Base-by-base conservation (phyloP, 345 rosid species). In the Lepidium africanum region DNA sequence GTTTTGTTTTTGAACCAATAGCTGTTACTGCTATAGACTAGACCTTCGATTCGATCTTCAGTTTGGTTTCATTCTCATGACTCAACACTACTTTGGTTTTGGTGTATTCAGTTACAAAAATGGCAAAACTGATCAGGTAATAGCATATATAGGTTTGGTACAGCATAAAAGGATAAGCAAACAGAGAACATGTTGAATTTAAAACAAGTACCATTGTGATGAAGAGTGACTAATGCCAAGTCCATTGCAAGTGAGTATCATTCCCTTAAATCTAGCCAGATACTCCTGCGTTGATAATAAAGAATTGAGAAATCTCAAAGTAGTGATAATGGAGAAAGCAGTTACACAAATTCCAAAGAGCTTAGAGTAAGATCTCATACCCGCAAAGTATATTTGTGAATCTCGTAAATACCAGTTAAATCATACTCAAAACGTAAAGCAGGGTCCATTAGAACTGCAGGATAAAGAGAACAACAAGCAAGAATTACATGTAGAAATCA, bases 191-290 rank as follows among this genome's bases (percentile, higher is more conserved):
- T 4, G 33, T 23, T 12, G 48, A 59, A 27, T 40, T 3, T 0
- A 9, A 25, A 50, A 23, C 32, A 67, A 36, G 72, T 55, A 87
- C 88, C 88, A 81, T 50, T 39, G 70, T 32, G 90, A 76, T 49
- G 88, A 49, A 33, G 79, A 17, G 27, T 68, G 84, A 67, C 76
- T 73, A 27, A 87, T 87, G 56, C 90, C 90, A 51, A 87, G 94
- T 53, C 90, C 94, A 41, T 87, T 85, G 80, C 94, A 87, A 25
- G 94, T 87, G 53, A 87, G 85, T 52, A 84, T 87, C 88, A 87
- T 85, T 78, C 90, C 94, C 70, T 87, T 87, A 76, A 84, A 87
- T 75, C 90, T 78, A 64, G 86, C 80, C 50, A 85, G 90, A 73
- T 85, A 87, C 73, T 87, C 94, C 94, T 87, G 87, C 25, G 57